phyloP scores from a whole-genome alignment of 495 filamentous ascomycete genomes.

The Hypoxylon lenormandii region DNA sequence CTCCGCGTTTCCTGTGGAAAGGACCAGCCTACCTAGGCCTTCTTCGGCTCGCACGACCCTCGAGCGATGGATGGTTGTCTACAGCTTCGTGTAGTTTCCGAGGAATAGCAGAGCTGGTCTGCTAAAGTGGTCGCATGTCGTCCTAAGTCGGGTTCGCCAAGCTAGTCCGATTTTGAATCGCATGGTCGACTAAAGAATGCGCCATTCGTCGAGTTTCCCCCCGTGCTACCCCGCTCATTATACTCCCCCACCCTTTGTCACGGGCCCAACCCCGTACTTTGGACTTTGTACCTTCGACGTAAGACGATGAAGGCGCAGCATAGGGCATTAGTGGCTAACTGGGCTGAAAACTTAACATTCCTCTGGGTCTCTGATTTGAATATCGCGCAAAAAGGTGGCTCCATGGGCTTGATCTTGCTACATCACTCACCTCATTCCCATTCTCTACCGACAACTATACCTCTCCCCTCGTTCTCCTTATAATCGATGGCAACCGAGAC shows the following conservation, averaged over 20 bases:
- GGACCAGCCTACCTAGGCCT: background rate
- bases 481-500: slow-evolving; percentile 55
- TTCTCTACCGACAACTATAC: background rate
- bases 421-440: slow-evolving; percentile 14
- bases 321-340: slow-evolving; percentile 37
- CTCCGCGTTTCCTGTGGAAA: background rate
- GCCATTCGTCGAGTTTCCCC: slow-evolving; percentile 39
- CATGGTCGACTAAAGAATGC: slow-evolving; percentile 38
- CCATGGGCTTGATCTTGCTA: slow-evolving; percentile 13
- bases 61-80: slow-evolving; percentile 6
- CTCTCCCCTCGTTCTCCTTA: slow-evolving; percentile 4
- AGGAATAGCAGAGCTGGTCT: slow-evolving; percentile 16
- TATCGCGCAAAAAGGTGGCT: slow-evolving; percentile 40
- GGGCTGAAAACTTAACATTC: slow-evolving; percentile 19
- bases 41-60: background rate
- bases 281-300: slow-evolving; percentile 23
- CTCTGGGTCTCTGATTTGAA: slow-evolving; percentile 18
- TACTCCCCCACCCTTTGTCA: slow-evolving; percentile 33
- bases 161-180: slow-evolving; percentile 46
- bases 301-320: slow-evolving; percentile 35
- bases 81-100: slow-evolving; percentile 8
- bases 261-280: slow-evolving; percentile 31
- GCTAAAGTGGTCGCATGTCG: slow-evolving; percentile 39
- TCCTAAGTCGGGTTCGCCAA: slow-evolving; percentile 37
- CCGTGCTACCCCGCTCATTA: slow-evolving; percentile 43